Evolutionary conservation across 148 eudicot species (phyloP), one percentile per base, ranked within the genome.

Genomic region (Silene uniflora): DNA sequence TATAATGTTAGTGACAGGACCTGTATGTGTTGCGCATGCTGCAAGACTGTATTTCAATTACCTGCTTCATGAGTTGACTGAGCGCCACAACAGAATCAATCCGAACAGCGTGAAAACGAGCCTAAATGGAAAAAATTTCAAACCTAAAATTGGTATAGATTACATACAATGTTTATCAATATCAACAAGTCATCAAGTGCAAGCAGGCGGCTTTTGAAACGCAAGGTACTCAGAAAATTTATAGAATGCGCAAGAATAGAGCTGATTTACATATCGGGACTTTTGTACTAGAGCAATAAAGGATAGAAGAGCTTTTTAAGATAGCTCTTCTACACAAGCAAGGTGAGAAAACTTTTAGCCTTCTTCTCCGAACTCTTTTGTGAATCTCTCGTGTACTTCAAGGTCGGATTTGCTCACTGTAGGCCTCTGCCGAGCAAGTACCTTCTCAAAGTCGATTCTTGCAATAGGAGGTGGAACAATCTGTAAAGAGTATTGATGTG

Each of bases 381-480:
- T 94, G 81, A 94, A 94, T 81, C 90, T 88, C 87, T 92, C 97
- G 46, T 94, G 97, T 32, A 92, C 91, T 29, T 89, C 96, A 65
- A 94, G 97, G 82, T 94, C 98, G 1, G 85, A 32, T 88, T 91
- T 92, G 88, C 98, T 94, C 47, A 94, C 98, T 1, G 98, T 94
- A 71, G 97, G 98, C 82, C 82, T 92, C 80, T 94, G 98, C 72
- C 96, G 88, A 9, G 97, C 87, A 16, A 94, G 87, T 59, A 94
- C 98, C 86, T 92, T 91, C 24, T 94, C 97, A 78, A 94, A 94
- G 85, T 94, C 98, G 10, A 75, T 71, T 88, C 83, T 90, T 58
- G 88, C 19, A 22, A 94, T 94, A 0, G 98, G 98, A 22, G 98
- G 98, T 5, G 98, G 98, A 67, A 73, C 79, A 4, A 94, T 94